These are phyloP conservation scores for Anthracocystis setariae DNA, from an alignment of 1,284 basidiomycete genomes.

Conservation along the genomic window DNA sequence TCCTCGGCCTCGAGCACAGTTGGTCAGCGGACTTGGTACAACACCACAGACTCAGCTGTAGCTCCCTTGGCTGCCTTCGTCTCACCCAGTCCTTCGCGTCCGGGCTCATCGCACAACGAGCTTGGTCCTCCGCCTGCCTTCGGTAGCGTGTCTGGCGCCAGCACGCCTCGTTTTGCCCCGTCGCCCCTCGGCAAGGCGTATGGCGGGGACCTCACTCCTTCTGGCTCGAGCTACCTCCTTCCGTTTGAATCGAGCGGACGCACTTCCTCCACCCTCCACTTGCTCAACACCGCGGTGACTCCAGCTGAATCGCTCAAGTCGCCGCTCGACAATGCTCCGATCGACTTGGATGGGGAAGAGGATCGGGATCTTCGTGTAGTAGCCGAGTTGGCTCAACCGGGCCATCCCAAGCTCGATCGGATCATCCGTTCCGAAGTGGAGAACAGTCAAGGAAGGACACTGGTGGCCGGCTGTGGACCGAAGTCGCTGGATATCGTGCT, in stretches of 20 bases:
- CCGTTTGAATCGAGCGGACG: conserved; percentile 10
- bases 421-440: conserved; percentile 78
- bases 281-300: conserved; percentile 23
- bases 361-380: conserved; percentile 76
- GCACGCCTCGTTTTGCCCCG: conserved; percentile 21
- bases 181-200: conserved; percentile 27
- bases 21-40: conserved; percentile 11
- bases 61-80: conserved; percentile 25
- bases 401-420: conserved; percentile 78
- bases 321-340: conserved; percentile 43
- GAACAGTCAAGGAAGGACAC: conserved; percentile 72
- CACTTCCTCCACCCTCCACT: conserved; percentile 30
- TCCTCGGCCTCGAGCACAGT: conserved; percentile 20
- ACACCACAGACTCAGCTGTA: conserved; percentile 8
- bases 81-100: conserved; percentile 30
- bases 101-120: conserved; percentile 27
- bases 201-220: conserved; percentile 15
- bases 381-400: conserved; percentile 77
- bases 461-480: conserved; percentile 83
- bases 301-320: conserved; percentile 20
- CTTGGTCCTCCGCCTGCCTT: conserved; percentile 22
- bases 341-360: conserved; percentile 76
- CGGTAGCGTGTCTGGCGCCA: conserved; percentile 20
- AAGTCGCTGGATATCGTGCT: conserved; percentile 78
- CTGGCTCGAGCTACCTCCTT: conserved; percentile 6